Percentiles rank a stretch among this genome's conserved stretches.
phyloP scores from a whole-genome alignment of 106 monocot genomes.

The Iris macrosiphon region DNA sequence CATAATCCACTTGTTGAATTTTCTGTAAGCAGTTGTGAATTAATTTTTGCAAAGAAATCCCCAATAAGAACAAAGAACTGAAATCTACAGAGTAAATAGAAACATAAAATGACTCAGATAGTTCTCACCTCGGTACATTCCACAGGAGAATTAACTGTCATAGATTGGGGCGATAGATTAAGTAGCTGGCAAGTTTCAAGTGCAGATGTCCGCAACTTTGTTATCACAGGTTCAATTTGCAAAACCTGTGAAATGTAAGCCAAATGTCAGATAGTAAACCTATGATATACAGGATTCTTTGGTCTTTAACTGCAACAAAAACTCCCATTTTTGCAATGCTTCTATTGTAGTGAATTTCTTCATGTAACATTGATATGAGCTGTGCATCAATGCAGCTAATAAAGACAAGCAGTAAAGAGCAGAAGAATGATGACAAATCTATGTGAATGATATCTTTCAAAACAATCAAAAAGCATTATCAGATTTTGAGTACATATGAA shows the following conservation, averaged over 20 bases:
- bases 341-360: background rate
- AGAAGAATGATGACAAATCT: background rate
- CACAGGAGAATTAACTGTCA: conserved; percentile 11
- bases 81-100: too few species aligned
- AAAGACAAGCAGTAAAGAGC: background rate
- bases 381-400: background rate
- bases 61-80: conserved; percentile 3
- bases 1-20: conserved; percentile 32
- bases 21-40: conserved; percentile 30
- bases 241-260: conserved; percentile 39
- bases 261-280: background rate
- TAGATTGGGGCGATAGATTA: conserved; percentile 18
- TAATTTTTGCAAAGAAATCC: background rate
- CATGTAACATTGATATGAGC: background rate
- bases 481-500: too few species aligned
- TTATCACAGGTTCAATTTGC: conserved; percentile 47
- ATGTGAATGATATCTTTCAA: too few species aligned
- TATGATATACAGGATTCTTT: background rate
- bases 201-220: conserved; percentile 34
- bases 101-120: background rate
- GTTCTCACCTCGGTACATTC: conserved; percentile 44
- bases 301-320: background rate
- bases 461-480: too few species aligned
- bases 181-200: conserved; percentile 31
- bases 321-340: background rate